Conservation (phyloP, 768 basidiomycete species). For the Tricholoma matsutake region DNA sequence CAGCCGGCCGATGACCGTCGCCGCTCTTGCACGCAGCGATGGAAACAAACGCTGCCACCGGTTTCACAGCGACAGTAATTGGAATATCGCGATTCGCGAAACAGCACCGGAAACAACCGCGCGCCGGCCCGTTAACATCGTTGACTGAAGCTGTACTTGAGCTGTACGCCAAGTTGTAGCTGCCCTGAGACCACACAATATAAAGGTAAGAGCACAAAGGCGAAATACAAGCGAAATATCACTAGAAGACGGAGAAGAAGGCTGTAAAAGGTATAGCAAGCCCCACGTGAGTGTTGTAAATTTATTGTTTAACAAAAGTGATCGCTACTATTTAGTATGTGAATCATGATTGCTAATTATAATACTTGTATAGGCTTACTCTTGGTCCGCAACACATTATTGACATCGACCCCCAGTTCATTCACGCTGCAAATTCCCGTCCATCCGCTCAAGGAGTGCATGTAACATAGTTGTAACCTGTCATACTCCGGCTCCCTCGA, state of each 20-base stretch:
- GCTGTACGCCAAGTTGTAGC: too few species aligned
- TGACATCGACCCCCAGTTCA: background rate
- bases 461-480: background rate
- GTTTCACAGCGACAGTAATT: too few species aligned
- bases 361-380: background rate
- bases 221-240: too few species aligned
- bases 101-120: too few species aligned
- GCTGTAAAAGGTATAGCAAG: background rate
- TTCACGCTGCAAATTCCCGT: background rate
- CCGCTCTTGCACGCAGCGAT: too few species aligned
- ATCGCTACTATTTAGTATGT: background rate
- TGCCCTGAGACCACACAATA: too few species aligned
- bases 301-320: background rate
- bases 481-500: background rate
- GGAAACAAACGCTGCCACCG: too few species aligned
- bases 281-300: background rate
- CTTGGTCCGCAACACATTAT: background rate
- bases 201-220: too few species aligned
- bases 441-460: background rate
- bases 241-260: background rate
- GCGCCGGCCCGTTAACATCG: too few species aligned
- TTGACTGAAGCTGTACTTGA: too few species aligned
- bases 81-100: too few species aligned
- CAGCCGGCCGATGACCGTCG: too few species aligned
- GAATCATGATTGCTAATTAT: background rate